phyloP scores from a whole-genome alignment of 371 early-diverging fungal species.

The Apophysomyces sp. region DNA sequence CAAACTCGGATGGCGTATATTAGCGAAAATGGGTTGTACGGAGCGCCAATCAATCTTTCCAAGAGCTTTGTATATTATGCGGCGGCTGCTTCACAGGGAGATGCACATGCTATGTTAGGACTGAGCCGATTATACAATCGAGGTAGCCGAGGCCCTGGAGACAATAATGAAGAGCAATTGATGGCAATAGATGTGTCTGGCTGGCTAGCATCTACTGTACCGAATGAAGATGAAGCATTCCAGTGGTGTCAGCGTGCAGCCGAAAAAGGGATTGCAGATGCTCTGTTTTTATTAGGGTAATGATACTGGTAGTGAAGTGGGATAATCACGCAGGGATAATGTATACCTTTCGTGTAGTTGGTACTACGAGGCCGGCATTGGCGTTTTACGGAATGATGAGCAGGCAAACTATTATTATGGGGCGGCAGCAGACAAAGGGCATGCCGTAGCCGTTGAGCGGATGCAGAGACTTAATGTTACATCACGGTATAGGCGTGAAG shows the following conservation, averaged over 20 bases:
- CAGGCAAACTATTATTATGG: slow-evolving; percentile 8
- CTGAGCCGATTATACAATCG: slow-evolving; percentile 34
- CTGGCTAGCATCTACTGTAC: slow-evolving; percentile 2
- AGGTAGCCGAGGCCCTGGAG: slow-evolving; percentile 32
- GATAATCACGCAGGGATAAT: background rate
- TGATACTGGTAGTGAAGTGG: background rate
- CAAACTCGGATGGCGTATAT: slow-evolving; percentile 26
- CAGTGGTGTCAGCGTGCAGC: slow-evolving; percentile 9
- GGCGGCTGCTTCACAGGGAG: slow-evolving; percentile 21
- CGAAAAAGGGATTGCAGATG: slow-evolving; percentile 1
- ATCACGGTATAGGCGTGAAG: background rate
- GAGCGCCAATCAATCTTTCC: slow-evolving; percentile 19
- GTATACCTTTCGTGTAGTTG: background rate
- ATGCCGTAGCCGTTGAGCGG: slow-evolving; percentile 2
- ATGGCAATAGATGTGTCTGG: slow-evolving; percentile 15
- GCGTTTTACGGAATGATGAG: background rate
- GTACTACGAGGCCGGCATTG: slow-evolving; percentile 16
- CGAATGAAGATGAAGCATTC: slow-evolving; percentile 26
- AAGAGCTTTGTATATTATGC: slow-evolving; percentile 30
- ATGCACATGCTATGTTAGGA: slow-evolving; percentile 31
- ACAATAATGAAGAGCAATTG: slow-evolving; percentile 16
- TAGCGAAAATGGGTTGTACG: slow-evolving; percentile 30
- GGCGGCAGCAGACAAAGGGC: slow-evolving; percentile 12
- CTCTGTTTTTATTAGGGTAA: slow-evolving; percentile 8
- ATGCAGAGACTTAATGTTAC: background rate